Evolutionary conservation across 2,329 filamentous ascomycete genomes (phyloP), one percentile per base, ranked within the genome.

Genomic region (Colletotrichum karsti): DNA sequence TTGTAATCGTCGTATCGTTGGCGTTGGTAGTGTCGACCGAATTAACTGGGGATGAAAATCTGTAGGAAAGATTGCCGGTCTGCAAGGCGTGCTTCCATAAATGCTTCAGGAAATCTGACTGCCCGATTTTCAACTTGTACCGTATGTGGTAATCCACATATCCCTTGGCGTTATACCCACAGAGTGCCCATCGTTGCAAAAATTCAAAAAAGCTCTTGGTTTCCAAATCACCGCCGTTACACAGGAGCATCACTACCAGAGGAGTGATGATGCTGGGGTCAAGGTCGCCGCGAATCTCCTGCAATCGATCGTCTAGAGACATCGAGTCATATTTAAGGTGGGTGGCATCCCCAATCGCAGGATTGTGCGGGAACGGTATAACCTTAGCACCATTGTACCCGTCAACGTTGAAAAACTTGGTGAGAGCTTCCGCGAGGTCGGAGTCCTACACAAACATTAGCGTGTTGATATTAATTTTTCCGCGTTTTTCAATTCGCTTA

Each of bases 391-490:
- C 81, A 56, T 73, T 72, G 5, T 71, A 70, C 0, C 83, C 83
- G 62, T 86, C 84, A 4, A 86, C 77, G 42, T 86, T 82, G 41
- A 82, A 78, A 15, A 86, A 78, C 22, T 85, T 85, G 6, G 75
- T 73, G 1, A 84, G 60, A 0, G 74, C 79, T 42, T 73, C 72
- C 61, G 75, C 72, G 54, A 78, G 78, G 1, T 82, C 46, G 7
- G 57, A 54, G 7, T 77, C 74, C 75, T 77, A 35, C 30, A 12
- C 12, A 35, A 35, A 35, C 30, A 35, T 35, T 35, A 35, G 30
- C 30, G 30, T 35, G 30, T 35, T 35, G 30, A 35, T 35, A n/a
- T n/a, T 12, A 12, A 35, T 35, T 35, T 12, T 35, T 35, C 7
- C 12, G 50, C 18, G 33, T 13, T 26, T 22, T n/a, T 26, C 20